Conservation (phyloP, 805 yeast species). For the Ogataea wickerhamii region DNA sequence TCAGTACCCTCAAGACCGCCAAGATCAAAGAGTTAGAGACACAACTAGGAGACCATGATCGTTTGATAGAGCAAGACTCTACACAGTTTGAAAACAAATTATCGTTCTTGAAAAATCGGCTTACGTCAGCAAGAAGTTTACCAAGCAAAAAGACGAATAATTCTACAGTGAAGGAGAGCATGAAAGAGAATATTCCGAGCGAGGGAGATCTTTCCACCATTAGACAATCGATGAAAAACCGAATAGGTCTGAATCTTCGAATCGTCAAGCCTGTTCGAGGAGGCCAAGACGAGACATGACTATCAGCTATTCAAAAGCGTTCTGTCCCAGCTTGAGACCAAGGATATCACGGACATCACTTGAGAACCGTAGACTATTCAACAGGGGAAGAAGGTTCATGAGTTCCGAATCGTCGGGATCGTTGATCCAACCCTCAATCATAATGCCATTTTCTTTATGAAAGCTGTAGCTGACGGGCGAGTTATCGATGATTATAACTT, state of each 20-base stretch:
- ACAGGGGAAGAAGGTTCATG: slow-evolving; percentile 74
- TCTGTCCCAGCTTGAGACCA: slow-evolving; percentile 71
- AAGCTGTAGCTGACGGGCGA: slow-evolving; percentile 85
- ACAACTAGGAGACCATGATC: slow-evolving; percentile 48
- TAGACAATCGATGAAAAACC: slow-evolving; percentile 19
- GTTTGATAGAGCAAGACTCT: slow-evolving; percentile 45
- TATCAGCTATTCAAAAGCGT: slow-evolving; percentile 42
- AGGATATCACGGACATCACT: slow-evolving; percentile 81
- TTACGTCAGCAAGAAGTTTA: slow-evolving; percentile 21
- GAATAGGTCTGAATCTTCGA: slow-evolving; percentile 50
- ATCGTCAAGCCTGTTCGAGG: slow-evolving; percentile 47
- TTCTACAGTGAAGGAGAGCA: slow-evolving; percentile 4
- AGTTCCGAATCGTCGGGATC: slow-evolving; percentile 90
- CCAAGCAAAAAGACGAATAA: slow-evolving; percentile 2
- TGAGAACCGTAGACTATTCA: slow-evolving; percentile 70
- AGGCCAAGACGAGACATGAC: slow-evolving; percentile 19
- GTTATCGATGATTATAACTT: slow-evolving; percentile 80
- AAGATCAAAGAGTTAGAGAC: slow-evolving; percentile 53
- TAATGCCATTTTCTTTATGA: slow-evolving; percentile 84
- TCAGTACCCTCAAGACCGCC: slow-evolving; percentile 54
- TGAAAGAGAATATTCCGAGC: slow-evolving; percentile 17
- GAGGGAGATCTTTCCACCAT: slow-evolving; percentile 5
- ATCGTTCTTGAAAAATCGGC: slow-evolving; percentile 24
- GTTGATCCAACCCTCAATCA: slow-evolving; percentile 96
- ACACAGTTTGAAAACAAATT: slow-evolving; percentile 46